Evolutionary conservation across 23 red algal species (phyloP).

Genomic region (Gracilaria gracilis): DNA sequence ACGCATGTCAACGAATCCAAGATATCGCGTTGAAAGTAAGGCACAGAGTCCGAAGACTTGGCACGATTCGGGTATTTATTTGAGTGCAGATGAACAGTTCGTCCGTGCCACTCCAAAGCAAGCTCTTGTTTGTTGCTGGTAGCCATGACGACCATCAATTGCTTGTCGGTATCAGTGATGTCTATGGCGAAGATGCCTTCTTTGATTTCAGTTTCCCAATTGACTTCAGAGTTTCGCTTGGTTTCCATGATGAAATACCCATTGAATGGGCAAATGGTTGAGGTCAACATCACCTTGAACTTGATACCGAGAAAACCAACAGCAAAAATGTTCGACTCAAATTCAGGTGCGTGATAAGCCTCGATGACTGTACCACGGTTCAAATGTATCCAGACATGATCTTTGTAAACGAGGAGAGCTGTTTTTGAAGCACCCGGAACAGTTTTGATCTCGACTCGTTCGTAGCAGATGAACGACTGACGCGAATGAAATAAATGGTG

Average conservation of each 20-base stretch:
- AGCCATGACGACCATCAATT: background rate
- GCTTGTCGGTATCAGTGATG: background rate
- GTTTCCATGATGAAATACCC: background rate
- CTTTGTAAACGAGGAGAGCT: background rate
- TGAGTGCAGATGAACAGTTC: background rate
- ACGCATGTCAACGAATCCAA: background rate
- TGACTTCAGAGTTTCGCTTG: background rate
- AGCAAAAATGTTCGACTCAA: background rate
- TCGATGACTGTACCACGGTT: background rate
- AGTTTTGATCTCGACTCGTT: background rate
- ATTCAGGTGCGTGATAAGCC: background rate
- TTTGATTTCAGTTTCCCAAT: background rate
- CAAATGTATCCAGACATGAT: background rate
- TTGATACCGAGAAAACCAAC: background rate
- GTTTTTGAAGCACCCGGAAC: background rate
- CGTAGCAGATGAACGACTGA: background rate
- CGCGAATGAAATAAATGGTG: constrained; percentile 28
- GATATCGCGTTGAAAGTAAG: background rate
- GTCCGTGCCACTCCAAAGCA: constrained; percentile 21
- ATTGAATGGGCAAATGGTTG: background rate
- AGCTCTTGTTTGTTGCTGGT: background rate
- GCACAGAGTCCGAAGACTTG: background rate
- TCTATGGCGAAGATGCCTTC: background rate
- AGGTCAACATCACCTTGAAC: constrained; percentile 21
- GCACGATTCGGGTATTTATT: background rate